phyloP scores from a whole-genome alignment of 768 basidiomycete genomes.

The Pholiota microspora region DNA sequence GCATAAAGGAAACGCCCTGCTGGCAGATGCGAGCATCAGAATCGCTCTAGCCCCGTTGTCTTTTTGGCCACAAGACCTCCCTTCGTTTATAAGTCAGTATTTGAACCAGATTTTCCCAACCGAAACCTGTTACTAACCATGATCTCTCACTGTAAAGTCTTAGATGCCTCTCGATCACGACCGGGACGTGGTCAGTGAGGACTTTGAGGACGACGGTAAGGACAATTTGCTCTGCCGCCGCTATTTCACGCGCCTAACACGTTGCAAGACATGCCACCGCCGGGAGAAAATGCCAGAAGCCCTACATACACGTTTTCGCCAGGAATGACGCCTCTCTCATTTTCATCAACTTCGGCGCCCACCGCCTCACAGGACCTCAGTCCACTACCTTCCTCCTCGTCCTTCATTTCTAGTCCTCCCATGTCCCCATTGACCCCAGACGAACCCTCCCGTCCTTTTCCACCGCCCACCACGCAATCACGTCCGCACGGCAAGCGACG shows the following conservation, averaged over 20 bases:
- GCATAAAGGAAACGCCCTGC: conserved; percentile 33
- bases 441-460: conserved; percentile 16
- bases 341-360: conserved; percentile 31
- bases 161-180: conserved; percentile 34
- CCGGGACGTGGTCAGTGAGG: conserved; percentile 24
- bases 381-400: conserved; percentile 19
- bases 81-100: conserved; percentile 21
- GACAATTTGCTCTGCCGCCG: conserved; percentile 18
- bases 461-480: conserved; percentile 27
- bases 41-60: conserved; percentile 27
- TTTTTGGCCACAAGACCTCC: conserved; percentile 16
- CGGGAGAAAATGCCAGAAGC: conserved; percentile 50
- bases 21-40: conserved; percentile 22
- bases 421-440: conserved; percentile 20
- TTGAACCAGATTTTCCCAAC: conserved; percentile 19
- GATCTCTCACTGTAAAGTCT: conserved; percentile 18
- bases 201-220: conserved; percentile 29
- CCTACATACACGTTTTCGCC: conserved; percentile 65
- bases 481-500: conserved; percentile 62
- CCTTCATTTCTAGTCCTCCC: conserved; percentile 19
- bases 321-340: conserved; percentile 55
- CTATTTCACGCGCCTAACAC: conserved; percentile 26
- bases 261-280: conserved; percentile 48
- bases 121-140: conserved; percentile 16
- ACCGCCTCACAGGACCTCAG: conserved; percentile 21